Evolutionary conservation across 495 filamentous ascomycete species (phyloP).

Genomic region (Massariosphaeria phaeospora): DNA sequence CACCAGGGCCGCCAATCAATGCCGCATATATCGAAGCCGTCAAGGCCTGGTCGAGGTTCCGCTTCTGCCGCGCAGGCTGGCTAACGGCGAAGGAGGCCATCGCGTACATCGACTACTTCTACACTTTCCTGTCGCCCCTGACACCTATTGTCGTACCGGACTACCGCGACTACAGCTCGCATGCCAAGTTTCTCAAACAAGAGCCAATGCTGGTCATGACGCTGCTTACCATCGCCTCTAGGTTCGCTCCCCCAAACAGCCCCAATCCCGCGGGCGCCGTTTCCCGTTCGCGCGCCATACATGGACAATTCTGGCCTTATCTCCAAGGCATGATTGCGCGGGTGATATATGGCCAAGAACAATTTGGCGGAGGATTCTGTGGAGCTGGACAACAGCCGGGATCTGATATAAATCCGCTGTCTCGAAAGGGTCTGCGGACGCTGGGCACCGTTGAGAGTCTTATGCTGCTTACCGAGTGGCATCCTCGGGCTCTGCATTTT

Average conservation of each 20-base stretch:
- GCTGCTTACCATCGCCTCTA: slow-evolving; percentile 81
- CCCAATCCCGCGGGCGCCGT: slow-evolving; percentile 74
- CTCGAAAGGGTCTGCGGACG: slow-evolving; percentile 71
- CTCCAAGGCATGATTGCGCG: slow-evolving; percentile 89
- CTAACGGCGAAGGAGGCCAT: slow-evolving; percentile 90
- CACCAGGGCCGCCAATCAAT: slow-evolving; percentile 29
- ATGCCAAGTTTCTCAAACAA: slow-evolving; percentile 72
- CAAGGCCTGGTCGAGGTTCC: slow-evolving; percentile 79
- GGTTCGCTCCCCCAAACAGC: slow-evolving; percentile 70
- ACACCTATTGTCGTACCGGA: slow-evolving; percentile 87
- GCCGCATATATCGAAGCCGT: slow-evolving; percentile 58
- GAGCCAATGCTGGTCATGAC: slow-evolving; percentile 90
- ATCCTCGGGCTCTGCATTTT: slow-evolving; percentile 90
- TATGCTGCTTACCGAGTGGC: slow-evolving; percentile 93
- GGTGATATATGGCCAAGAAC: slow-evolving; percentile 91
- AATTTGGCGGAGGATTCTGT: slow-evolving; percentile 82
- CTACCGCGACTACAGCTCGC: slow-evolving; percentile 66
- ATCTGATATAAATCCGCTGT: slow-evolving; percentile 38
- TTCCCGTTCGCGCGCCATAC: slow-evolving; percentile 83
- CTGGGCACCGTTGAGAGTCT: slow-evolving; percentile 90
- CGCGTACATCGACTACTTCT: slow-evolving; percentile 91
- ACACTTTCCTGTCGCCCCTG: slow-evolving; percentile 78
- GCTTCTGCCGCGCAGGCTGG: slow-evolving; percentile 94
- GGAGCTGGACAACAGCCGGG: slow-evolving; percentile 58
- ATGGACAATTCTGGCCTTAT: slow-evolving; percentile 94